Evolutionary conservation across 768 basidiomycete species (phyloP), one percentile per base, ranked within the genome.

Genomic region (Pleurotus eryngii): DNA sequence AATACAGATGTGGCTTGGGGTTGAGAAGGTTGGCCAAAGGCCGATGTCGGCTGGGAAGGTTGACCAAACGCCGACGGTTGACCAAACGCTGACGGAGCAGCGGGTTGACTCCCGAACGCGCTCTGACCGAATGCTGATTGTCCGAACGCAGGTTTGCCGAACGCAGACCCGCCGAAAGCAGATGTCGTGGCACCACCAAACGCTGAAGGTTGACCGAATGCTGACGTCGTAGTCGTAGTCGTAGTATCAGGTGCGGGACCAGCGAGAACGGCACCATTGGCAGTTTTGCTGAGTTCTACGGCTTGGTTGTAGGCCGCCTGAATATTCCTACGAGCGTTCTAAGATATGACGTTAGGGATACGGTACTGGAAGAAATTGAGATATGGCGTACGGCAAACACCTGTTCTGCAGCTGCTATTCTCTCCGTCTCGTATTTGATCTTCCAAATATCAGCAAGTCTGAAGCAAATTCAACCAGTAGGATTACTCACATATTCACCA

Each of bases 401-500:
- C 50, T 80, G 75, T 5, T 85, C 79, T 6, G 88, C 85, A 14
- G 78, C 72, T 5, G 77, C 61, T 30, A 81, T 85, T 61, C 78
- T 77, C 27, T 76, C 76, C 4, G 74, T 67, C 70, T 92, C 89
- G 58, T 85, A 89, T 61, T 80, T 78, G 62, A 74, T 61, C 81
- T 84, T 49, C 24, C 45, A 15, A 38, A 18, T 35, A 35, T 35
- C 30, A 35, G 30, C 30, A 9, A 9, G 30, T 35, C 30, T 35
- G 9, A 35, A 35, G 30, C 30, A 1, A 9, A 9, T 35, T 3
- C 4, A 11, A 35, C 30, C 37, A 56, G 8, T 24, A 0, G 35
- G 24, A 15, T 3, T n/a, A 76, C 87, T 61, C 61, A 92, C 92
- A 68, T 94, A 94, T 76, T 85, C 83, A 39, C 80, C 76, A 5